Evolutionary conservation across 176 grass and related monocot genomes (phyloP).

Genomic region (Secale cereale): DNA sequence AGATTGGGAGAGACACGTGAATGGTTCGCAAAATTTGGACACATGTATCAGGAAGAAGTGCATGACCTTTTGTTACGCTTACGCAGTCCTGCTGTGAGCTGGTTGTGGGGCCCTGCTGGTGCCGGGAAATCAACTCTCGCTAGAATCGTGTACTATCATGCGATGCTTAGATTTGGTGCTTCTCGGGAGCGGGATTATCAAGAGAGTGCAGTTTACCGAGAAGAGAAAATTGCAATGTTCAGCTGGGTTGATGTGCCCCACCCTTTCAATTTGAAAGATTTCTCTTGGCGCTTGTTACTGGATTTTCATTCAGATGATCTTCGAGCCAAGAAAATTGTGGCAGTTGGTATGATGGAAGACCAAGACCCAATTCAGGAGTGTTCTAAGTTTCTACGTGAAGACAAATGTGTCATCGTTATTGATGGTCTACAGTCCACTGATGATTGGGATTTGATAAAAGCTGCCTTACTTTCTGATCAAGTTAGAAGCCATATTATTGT

Average conservation of each 20-base stretch:
- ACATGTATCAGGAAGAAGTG: neutral
- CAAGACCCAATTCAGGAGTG: neutral
- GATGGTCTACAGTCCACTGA: neutral
- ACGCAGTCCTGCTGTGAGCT: neutral
- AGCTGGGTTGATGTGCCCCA: neutral
- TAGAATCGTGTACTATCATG: neutral
- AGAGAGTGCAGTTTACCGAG: neutral
- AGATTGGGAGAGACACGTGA: neutral
- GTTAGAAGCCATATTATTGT: neutral
- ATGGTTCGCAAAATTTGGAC: neutral
- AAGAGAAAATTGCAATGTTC: neutral
- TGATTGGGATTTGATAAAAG: neutral
- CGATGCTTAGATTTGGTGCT: neutral
- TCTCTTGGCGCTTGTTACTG: neutral
- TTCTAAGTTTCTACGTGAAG: neutral
- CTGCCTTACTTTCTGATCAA: neutral
- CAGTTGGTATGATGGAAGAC: neutral
- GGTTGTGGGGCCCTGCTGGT: neutral
- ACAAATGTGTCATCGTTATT: neutral
- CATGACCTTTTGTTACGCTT: accelerated
- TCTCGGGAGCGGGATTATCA: neutral
- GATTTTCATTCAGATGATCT: neutral
- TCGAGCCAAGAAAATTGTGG: neutral
- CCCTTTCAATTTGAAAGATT: neutral
- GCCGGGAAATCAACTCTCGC: neutral